Percentiles rank a stretch among this genome's conserved stretches.
These are phyloP conservation scores for Echeveria elegans DNA, from an alignment of 164 flowering plant species.

Conservation along the genomic window DNA sequence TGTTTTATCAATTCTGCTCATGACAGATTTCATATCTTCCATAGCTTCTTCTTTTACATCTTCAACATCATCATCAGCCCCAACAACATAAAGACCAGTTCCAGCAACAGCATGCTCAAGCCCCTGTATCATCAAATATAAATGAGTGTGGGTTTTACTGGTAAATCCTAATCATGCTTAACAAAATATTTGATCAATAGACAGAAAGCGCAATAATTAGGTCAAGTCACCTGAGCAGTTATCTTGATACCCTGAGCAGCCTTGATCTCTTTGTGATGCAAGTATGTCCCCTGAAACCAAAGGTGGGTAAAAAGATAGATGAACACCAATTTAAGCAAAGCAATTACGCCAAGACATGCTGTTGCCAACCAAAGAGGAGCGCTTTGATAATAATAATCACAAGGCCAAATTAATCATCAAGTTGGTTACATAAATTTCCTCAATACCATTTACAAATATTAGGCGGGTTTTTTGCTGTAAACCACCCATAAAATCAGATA, in stretches of 20 bases:
- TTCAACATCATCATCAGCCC: conserved; percentile 77
- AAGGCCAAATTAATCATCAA: too few species aligned
- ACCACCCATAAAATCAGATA: too few species aligned
- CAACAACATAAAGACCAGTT: conserved; percentile 78
- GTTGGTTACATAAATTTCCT: too few species aligned
- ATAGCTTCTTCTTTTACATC: conserved; percentile 59
- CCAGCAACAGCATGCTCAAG: conserved; percentile 99
- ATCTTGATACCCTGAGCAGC: conserved; percentile 98
- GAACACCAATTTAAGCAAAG: not conserved
- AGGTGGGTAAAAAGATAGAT: not conserved
- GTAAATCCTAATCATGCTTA: not conserved
- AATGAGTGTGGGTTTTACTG: not conserved
- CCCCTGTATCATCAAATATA: conserved; percentile 43
- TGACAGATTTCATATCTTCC: conserved; percentile 84
- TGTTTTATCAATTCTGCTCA: conserved; percentile 87
- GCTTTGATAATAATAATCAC: too few species aligned
- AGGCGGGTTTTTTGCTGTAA: too few species aligned
- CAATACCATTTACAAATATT: too few species aligned
- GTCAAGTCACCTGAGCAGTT: conserved; percentile 68
- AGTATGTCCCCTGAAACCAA: conserved; percentile 60
- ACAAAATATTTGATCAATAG: not conserved
- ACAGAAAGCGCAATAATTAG: not conserved
- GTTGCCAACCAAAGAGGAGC: too few species aligned
- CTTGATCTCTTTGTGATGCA: conserved; percentile 85
- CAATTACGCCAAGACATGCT: not conserved